Evolutionary conservation across 257 asterid genomes (phyloP), one percentile per base, ranked within the genome.

Genomic region (Solanum ossicruentum): DNA sequence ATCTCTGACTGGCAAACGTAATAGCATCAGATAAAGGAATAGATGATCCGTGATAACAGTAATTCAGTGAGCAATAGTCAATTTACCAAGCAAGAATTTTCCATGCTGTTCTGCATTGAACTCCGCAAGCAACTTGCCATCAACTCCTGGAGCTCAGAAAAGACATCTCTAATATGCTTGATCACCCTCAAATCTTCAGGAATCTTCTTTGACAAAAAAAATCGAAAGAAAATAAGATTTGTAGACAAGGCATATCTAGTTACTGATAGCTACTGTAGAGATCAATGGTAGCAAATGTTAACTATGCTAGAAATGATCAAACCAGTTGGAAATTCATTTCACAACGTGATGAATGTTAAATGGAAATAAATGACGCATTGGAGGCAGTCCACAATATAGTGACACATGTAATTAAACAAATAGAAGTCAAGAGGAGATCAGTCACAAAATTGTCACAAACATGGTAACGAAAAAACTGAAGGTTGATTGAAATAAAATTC

Each of bases 181-280:
- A 96, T 89, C 87, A 91, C 86, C 88, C 90, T 91, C 88, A 90
- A 82, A 91, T 93, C 98, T 91, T 96, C 98, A 21, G 96, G 86
- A 82, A 94, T 91, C 99, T 96, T 91, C 87, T 84, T 70, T 10
- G 54, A 17, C 77, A 83, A 58, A 81, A 55, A 55, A 88, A 85
- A 85, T 45, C 66, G 16, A 41, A 83, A 88, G 12, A 83, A 36
- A 52, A 67, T 83, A 67, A 82, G 77, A 82, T 60, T 58, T 49
- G 85, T 23, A 49, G 78, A 63, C 7, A 63, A 57, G 49, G 43
- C 21, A 82, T 39, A 18, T 16, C 57, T 23, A 61, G 47, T 51
- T 51, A 51, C 47, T 41, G 55, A 12, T 71, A 41, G 6, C 80
- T 43, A 55, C 45, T 28, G 43, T 16, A 77, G 47, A 77, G 65